Evolutionary conservation across 2,329 filamentous ascomycete species (phyloP).

Genomic region (Fusarium decemcellulare): DNA sequence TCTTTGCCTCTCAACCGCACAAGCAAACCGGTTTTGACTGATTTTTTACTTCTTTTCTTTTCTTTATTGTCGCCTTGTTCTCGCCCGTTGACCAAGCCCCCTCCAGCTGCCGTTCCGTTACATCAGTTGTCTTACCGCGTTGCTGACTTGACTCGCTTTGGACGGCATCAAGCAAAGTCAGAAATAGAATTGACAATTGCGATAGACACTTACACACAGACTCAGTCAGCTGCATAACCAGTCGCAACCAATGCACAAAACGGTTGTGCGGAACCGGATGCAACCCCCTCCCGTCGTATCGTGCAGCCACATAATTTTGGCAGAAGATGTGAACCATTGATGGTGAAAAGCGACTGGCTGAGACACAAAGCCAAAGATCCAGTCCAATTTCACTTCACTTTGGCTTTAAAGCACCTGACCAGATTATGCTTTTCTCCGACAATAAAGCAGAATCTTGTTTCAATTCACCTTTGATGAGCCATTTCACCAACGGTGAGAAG

Average conservation of each 20-base stretch:
- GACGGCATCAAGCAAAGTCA: not conserved
- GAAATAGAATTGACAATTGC: not conserved
- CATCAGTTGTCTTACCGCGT: slow-evolving; percentile 18
- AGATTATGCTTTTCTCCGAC: not conserved
- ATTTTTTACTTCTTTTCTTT: not conserved
- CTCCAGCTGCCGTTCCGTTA: slow-evolving; percentile 18
- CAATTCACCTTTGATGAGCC: not conserved
- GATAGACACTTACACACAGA: slow-evolving; percentile 1
- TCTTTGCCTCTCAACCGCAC: slow-evolving; percentile 20
- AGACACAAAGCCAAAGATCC: slow-evolving; percentile 30
- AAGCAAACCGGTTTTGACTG: slow-evolving; percentile 21
- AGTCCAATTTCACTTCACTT: slow-evolving; percentile 21
- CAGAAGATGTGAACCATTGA: slow-evolving; percentile 15
- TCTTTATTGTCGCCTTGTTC: not conserved
- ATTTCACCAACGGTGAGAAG: not conserved
- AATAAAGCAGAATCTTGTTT: not conserved
- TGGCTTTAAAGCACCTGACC: slow-evolving; percentile 8
- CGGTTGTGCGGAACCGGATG: slow-evolving; percentile 26
- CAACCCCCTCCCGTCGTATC: slow-evolving; percentile 32
- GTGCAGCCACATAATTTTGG: slow-evolving; percentile 29
- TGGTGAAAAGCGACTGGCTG: slow-evolving; percentile 16
- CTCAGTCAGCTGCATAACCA: not conserved
- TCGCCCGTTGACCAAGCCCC: not conserved
- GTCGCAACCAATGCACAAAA: slow-evolving; percentile 14
- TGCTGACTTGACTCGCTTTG: not conserved